These are phyloP conservation scores for Chlamydomonas sp. DNA, from an alignment of 139 green algal genomes.

Conservation along the genomic window DNA sequence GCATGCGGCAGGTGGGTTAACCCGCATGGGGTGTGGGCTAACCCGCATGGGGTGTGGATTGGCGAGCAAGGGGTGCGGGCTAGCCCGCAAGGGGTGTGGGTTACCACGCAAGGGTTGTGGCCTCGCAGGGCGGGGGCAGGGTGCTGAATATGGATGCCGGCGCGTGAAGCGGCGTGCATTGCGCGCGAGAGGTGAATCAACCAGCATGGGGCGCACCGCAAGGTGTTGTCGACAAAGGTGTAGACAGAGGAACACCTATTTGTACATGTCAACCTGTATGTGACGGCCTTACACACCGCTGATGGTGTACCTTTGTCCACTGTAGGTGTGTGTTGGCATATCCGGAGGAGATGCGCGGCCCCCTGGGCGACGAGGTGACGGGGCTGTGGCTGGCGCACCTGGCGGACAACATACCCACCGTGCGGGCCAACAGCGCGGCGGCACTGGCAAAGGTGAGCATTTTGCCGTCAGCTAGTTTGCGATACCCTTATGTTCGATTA, in stretches of 20 bases:
- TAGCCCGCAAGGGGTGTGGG: background rate
- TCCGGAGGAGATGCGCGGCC: conserved; percentile 56
- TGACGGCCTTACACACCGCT: too few relatives aligned
- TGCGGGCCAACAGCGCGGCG: conserved; percentile 73
- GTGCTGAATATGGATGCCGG: conserved; percentile 80
- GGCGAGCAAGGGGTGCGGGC: too few relatives aligned
- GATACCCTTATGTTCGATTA: too few relatives aligned
- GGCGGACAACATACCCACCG: conserved; percentile 90
- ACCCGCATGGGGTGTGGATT: too few relatives aligned
- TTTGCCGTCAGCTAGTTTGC: too few relatives aligned
- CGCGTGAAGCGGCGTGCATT: conserved; percentile 70
- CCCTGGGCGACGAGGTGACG: conserved; percentile 71
- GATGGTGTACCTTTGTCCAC: background rate
- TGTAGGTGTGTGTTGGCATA: conserved; percentile 70
- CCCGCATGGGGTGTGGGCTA: too few relatives aligned
- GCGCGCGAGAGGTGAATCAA: conserved; percentile 64
- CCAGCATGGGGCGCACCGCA: too few relatives aligned
- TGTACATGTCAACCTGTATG: too few relatives aligned
- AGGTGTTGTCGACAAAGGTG: too few relatives aligned
- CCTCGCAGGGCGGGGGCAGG: background rate
- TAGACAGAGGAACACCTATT: too few relatives aligned
- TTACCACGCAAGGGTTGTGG: background rate
- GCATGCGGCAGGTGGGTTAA: conserved; percentile 64
- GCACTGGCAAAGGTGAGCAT: conserved; percentile 43
- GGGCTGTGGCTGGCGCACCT: conserved; percentile 87